Evolutionary conservation across 2,329 filamentous ascomycete genomes (phyloP), one percentile per base, ranked within the genome.

Genomic region (Decorospora gaudefroyi): DNA sequence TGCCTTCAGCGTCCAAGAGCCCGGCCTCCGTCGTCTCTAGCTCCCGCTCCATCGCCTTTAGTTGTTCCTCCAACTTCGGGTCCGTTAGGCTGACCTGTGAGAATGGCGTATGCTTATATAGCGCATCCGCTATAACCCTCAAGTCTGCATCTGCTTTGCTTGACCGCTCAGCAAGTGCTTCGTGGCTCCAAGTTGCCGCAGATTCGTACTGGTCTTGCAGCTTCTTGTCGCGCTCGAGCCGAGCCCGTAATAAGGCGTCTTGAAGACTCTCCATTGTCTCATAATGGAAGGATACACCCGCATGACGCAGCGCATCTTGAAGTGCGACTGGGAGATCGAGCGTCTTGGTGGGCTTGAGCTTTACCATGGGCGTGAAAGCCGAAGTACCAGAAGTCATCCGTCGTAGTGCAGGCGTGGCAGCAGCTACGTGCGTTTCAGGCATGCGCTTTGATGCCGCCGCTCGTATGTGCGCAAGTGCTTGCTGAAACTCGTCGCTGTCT

Each of bases 31-130:
- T 56, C 4, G 55, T 53, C 46, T 72, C 68, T 23, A 74, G 65
- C 16, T 67, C 57, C 21, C 44, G 44, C 45, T 74, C 72, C 47
- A 75, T 56, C 10, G 47, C 48, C 17, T 67, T 66, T 42, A 76
- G 13, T 16, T 61, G 55, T 4, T 50, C 54, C 19, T 72, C 64
- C 26, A 68, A 28, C 22, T 51, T 53, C 9, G 53, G 27, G 30
- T 64, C 49, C 1, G 51, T 55, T 41, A 70, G 42, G 29, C 52
- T 49, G 21, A 69, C 56, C 16, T 55, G 43, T 29, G 58, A 50
- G 45, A 65, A 71, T 11, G 60, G 54, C 4, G 64, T 67, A 28
- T 73, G 65, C n/a, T 62, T 61, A 48, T 70, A 73, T 19, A 76
- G 49, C 4, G 67, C 68, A 12, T 59, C 52, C 13, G 71, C 38